A percentile compares a stretch with the other conserved stretches of the same genome.
phyloP scores from a whole-genome alignment of 805 yeast species.

The Grigorovia humatica region DNA sequence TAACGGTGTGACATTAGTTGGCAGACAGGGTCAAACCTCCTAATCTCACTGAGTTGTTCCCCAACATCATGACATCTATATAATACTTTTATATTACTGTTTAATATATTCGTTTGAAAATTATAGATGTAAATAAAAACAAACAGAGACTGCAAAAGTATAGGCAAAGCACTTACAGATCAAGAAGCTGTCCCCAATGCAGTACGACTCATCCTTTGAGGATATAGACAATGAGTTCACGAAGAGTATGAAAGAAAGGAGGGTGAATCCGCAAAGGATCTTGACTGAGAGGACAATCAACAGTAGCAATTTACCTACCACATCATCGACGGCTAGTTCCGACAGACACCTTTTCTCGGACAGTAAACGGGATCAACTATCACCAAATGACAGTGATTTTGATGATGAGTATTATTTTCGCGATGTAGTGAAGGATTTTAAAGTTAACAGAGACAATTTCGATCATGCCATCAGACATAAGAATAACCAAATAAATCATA shows the following conservation, averaged over 20 bases:
- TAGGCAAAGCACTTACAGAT: neutral
- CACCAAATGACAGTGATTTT: neutral
- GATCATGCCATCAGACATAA: conserved; percentile 20
- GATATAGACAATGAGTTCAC: conserved; percentile 23
- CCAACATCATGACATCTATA: neutral
- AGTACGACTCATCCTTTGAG: conserved; percentile 26
- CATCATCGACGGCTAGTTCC: conserved; percentile 23
- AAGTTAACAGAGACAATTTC: conserved; percentile 16
- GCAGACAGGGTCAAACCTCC: conserved; percentile 60
- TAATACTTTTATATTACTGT: neutral
- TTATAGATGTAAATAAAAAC: conserved; percentile 1
- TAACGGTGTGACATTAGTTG: conserved; percentile 52
- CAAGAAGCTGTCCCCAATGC: conserved; percentile 2
- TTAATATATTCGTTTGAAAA: neutral
- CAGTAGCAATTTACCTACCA: conserved; percentile 9
- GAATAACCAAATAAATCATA: neutral
- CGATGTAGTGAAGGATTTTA: conserved; percentile 22
- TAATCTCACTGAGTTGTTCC: conserved; percentile 13
- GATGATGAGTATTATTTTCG: neutral
- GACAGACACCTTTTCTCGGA: conserved; percentile 24
- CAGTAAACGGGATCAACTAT: neutral
- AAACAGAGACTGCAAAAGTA: neutral
- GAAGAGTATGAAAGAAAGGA: neutral
- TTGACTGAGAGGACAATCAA: neutral
- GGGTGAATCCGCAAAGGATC: neutral